phyloP scores from a whole-genome alignment of 2,329 filamentous ascomycete species.

The Colletotrichum paranaense region DNA sequence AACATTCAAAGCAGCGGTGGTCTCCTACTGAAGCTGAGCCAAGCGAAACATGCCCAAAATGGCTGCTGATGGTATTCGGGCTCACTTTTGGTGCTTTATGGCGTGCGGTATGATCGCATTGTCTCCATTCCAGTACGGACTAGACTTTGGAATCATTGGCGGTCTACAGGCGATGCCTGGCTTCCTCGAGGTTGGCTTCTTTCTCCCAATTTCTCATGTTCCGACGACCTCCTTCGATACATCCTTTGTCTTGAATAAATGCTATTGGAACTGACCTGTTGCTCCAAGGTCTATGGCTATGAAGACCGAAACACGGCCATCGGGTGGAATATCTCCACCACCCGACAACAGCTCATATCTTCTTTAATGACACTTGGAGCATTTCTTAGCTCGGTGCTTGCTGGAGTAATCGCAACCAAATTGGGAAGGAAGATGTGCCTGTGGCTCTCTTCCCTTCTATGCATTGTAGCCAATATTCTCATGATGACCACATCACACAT shows the following conservation, averaged over 20 bases:
- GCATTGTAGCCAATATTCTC: not conserved
- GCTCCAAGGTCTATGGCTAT: constrained; percentile 41
- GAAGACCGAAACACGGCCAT: constrained; percentile 58
- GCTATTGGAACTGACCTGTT: not conserved
- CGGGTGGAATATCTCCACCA: constrained; percentile 57
- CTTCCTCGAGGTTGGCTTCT: not conserved
- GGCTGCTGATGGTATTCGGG: not conserved
- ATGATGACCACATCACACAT: constrained; percentile 56
- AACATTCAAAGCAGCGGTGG: not conserved
- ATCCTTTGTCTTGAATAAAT: not conserved
- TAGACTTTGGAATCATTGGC: not conserved
- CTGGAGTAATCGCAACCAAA: constrained; percentile 45
- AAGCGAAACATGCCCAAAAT: not conserved
- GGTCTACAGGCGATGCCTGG: not conserved
- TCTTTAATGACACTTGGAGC: constrained; percentile 61
- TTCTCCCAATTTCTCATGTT: not conserved
- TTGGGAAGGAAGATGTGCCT: not conserved
- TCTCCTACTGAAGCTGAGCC: not conserved
- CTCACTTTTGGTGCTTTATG: not conserved
- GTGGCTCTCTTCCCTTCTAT: not conserved
- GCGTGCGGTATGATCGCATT: not conserved
- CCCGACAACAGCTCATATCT: constrained; percentile 59
- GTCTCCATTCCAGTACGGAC: not conserved
- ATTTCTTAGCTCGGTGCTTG: constrained; percentile 55
- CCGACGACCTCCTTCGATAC: not conserved